Evolutionary conservation across 2,329 filamentous ascomycete genomes (phyloP), one percentile per base, ranked within the genome.

Genomic region (Phaeosphaeria sp.): DNA sequence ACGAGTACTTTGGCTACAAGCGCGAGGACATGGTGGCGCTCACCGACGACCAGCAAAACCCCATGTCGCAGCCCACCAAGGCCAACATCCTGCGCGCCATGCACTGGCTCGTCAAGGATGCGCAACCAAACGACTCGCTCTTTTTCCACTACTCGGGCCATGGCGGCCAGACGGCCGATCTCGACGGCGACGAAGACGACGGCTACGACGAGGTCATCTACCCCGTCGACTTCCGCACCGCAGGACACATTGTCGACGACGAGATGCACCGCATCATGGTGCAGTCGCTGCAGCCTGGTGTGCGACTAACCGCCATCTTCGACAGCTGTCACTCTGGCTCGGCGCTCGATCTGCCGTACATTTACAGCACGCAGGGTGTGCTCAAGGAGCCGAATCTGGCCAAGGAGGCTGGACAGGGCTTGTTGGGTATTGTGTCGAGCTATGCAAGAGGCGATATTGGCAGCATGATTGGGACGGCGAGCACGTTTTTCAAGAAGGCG

Each of bases 31-130:
- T 98, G 94, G 94, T 98, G 20, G 89, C 95, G 61, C 84, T 98
- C 75, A 97, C 94, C 40, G 94, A 98, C 74, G 94, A 98, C 75
- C 93, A 97, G 80, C 92, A 97, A 76, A 97, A 97, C 69, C 92
- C 92, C 24, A 96, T 97, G 91, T 96, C 92, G 79, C 92, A 97
- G 80, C 94, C 94, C 8, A 97, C 93, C 5, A 97, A 97, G 78
- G 91, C 92, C 66, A 98, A 98, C 74, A 96, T 98, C 55, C 79
- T 98, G 39, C 87, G 94, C 52, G 94, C 94, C 27, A 98, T 98
- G 94, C 93, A 97, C 76, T 98, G 94, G 94, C 82, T 98, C 20
- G 92, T 97, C 56, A 97, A 97, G 79, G 93, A 97, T 73, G 93
- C 94, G 4, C 86, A 86, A 56, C 91, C 93, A 0, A 96, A 97